A percentile compares a stretch with the other conserved stretches of the same genome.
phyloP scores from a whole-genome alignment of 352 stramenopile genomes.

The Blastocystis hominis region DNA sequence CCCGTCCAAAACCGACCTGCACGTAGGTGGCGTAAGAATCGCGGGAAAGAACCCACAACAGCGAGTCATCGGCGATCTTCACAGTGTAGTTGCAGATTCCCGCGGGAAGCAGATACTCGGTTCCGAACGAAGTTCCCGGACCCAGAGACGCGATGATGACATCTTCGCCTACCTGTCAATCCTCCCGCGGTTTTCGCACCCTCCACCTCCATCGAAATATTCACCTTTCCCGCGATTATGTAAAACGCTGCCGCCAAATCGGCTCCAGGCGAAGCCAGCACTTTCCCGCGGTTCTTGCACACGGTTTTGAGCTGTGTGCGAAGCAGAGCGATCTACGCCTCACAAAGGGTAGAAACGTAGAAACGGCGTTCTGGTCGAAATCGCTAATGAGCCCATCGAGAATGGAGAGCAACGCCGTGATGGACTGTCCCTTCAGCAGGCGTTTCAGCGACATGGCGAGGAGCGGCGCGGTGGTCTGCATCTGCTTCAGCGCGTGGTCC shows the following conservation, averaged over 20 bases:
- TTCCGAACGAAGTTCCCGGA: background rate
- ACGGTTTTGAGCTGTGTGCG: background rate
- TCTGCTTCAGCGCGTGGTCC: background rate
- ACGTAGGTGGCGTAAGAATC: constrained; percentile 4
- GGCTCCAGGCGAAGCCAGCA: background rate
- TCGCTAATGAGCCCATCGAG: background rate
- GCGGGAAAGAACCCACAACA: background rate
- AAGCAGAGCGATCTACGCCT: background rate
- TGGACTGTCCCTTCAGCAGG: background rate
- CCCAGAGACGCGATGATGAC: background rate
- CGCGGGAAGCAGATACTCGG: background rate
- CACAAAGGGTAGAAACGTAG: background rate
- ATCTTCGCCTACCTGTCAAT: background rate
- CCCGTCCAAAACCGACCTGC: background rate
- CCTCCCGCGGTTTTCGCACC: background rate
- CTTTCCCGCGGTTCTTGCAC: background rate
- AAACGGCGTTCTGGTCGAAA: background rate
- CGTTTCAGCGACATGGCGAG: background rate
- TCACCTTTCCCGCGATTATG: background rate
- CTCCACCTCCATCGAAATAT: background rate
- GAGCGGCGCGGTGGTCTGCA: background rate
- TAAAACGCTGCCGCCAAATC: background rate
- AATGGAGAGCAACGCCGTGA: background rate
- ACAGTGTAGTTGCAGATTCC: background rate
- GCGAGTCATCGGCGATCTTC: background rate